Conservation (phyloP, 2,329 filamentous ascomycete species). For the Aspergillus ruber region DNA sequence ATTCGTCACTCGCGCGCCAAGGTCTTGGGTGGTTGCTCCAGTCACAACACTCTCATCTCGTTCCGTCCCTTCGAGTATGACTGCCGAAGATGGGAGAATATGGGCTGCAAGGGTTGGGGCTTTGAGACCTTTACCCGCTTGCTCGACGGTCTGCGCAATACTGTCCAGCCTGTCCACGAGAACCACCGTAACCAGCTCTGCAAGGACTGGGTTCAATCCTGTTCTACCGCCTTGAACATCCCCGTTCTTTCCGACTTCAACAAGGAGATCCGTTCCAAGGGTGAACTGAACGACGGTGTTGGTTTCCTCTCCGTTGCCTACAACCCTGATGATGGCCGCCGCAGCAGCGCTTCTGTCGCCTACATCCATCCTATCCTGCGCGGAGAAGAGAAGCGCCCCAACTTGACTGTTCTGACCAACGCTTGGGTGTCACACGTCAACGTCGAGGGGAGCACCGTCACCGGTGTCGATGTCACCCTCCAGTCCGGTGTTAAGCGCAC, state of each 20-base stretch:
- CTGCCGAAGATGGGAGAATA: constrained; percentile 72
- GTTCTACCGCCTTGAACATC: constrained; percentile 70
- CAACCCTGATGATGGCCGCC: constrained; percentile 78
- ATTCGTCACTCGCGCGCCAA: constrained; percentile 90
- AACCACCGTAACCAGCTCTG: constrained; percentile 85
- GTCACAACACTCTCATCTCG: constrained; percentile 88
- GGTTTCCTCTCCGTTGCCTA: constrained; percentile 90
- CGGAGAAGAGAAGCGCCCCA: constrained; percentile 73
- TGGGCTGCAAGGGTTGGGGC: constrained; percentile 78
- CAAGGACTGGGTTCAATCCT: constrained; percentile 80
- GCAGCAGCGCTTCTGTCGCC: constrained; percentile 80
- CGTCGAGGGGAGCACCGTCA: constrained; percentile 61
- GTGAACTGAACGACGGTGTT: constrained; percentile 66
- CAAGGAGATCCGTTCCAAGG: constrained; percentile 67
- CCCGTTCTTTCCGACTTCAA: constrained; percentile 84
- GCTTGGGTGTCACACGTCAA: constrained; percentile 82
- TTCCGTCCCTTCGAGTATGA: constrained; percentile 90
- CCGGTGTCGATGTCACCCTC: constrained; percentile 65
- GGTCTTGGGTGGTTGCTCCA: constrained; percentile 86
- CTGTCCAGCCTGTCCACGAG: constrained; percentile 79
- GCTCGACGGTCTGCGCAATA: constrained; percentile 78
- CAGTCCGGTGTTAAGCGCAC: constrained; percentile 52
- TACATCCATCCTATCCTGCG: constrained; percentile 89
- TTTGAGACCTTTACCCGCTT: constrained; percentile 79
- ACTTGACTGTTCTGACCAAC: constrained; percentile 79